Conservation (phyloP, 2,329 filamentous ascomycete genomes). For the Paecilomyces niveus region DNA sequence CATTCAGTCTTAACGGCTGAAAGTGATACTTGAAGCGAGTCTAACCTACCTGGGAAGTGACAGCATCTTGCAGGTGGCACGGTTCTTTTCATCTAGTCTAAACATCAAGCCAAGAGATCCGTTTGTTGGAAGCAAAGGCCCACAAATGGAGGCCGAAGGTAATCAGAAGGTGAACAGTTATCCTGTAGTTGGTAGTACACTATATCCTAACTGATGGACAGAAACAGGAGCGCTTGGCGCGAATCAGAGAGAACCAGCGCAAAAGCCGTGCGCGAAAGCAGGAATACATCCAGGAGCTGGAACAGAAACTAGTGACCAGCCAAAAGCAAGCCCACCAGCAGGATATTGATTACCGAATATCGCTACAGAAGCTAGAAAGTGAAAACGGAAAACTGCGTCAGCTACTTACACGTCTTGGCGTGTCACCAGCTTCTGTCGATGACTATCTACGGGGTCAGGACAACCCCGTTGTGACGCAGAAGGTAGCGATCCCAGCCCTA, state of each 20-base stretch:
- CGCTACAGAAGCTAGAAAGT: constrained; percentile 23
- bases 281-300: constrained; percentile 29
- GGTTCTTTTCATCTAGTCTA: not conserved
- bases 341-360: constrained; percentile 27
- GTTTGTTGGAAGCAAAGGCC: too few species aligned
- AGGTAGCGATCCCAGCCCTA: constrained; percentile 30
- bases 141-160: not conserved
- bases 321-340: constrained; percentile 21
- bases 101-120: not conserved
- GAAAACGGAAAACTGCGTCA: constrained; percentile 25
- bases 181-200: not conserved
- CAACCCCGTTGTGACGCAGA: constrained; percentile 13
- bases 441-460: constrained; percentile 18
- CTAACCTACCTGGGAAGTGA: not conserved
- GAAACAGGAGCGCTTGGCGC: constrained; percentile 30
- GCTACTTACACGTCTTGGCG: constrained; percentile 18
- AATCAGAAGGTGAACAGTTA: not conserved
- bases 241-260: constrained; percentile 32
- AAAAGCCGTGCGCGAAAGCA: constrained; percentile 29
- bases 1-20: not conserved
- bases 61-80: not conserved
- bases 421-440: constrained; percentile 16
- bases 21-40: not conserved
- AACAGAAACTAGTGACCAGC: constrained; percentile 21
- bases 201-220: constrained; percentile 8